Evolutionary conservation across 2,329 filamentous ascomycete species (phyloP).

Genomic region (Ophiostoma sp.): DNA sequence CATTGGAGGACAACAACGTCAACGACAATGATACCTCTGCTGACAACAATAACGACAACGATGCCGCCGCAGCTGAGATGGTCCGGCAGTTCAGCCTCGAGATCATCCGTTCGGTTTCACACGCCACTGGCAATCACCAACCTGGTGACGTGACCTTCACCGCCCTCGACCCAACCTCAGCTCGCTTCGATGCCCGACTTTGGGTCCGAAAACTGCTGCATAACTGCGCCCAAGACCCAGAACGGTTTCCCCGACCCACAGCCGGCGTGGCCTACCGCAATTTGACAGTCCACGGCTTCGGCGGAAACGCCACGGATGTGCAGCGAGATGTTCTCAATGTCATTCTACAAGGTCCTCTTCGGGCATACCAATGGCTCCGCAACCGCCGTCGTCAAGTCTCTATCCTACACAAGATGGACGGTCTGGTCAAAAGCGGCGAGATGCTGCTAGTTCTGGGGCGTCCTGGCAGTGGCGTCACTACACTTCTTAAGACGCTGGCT

Average conservation of each 20-base stretch:
- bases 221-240: conserved; percentile 40
- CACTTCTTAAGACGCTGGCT: conserved; percentile 62
- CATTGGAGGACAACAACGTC: not conserved
- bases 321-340: conserved; percentile 66
- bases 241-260: conserved; percentile 36
- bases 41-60: not conserved
- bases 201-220: conserved; percentile 50
- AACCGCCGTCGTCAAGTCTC: conserved; percentile 56
- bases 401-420: conserved; percentile 47
- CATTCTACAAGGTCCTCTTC: conserved; percentile 50
- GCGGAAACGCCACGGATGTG: conserved; percentile 63
- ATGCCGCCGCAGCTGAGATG: not conserved
- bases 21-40: not conserved
- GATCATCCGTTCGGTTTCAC: conserved; percentile 26
- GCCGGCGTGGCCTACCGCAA: conserved; percentile 66
- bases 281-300: conserved; percentile 67
- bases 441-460: conserved; percentile 59
- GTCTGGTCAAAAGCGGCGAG: conserved; percentile 56
- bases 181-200: conserved; percentile 46
- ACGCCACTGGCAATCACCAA: not conserved
- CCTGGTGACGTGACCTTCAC: conserved; percentile 28
- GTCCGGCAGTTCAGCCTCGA: conserved; percentile 29
- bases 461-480: conserved; percentile 60
- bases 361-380: conserved; percentile 51
- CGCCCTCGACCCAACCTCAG: conserved; percentile 45